Base-by-base conservation (phyloP, 768 basidiomycete species). In the Hemileccinum impolitum region DNA sequence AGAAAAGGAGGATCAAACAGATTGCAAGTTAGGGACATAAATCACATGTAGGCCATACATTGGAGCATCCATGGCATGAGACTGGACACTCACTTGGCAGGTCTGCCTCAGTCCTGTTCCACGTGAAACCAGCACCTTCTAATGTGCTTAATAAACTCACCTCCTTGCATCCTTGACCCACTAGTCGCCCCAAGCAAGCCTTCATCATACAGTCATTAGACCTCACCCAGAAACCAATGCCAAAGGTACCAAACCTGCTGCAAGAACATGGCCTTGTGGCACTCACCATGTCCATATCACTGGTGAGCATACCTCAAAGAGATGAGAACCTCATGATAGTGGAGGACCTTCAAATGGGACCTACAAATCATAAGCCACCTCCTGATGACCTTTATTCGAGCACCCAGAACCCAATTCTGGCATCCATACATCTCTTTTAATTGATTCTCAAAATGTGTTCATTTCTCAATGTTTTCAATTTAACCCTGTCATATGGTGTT, bases 331-430 rank as follows among this genome's bases (percentile, higher is more conserved):
- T 93, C 37, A 78, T 81, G 0, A 67, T 97, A 15, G 66, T 94
- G 7, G 88, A 96, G 55, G 80, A 86, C 25, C 74, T 99, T 13
- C 69, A 81, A 54, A 74, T 82, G 39, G 94, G 94, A 1, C 92
- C 94, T 8, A 74, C 74, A 41, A 84, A 93, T 34, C 87, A 90
- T 64, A 80, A 71, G 13, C 72, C 88, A 14, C 79, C 82, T 0
- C 70, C 72, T 30, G 85, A 88, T 17, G 93, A 94, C 87, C 88
- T 0, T 58, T 72, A 14, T 99, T 94, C 60, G 74, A 85, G 53
- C 78, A 71, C 43, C 64, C 94, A 4, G 96, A 99, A 64, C 96
- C 96, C 1, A 89, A 96, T 69, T 94, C 93, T 25, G 81, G 85
- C 6, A 95, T 97, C 42, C 77, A 84, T 96, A 62, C 50, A 90